Percentiles rank a stretch among this genome's conserved stretches.
These are phyloP conservation scores for Neofusicoccum sp. DNA, from an alignment of 2,329 filamentous ascomycete genomes.

Conservation along the genomic window DNA sequence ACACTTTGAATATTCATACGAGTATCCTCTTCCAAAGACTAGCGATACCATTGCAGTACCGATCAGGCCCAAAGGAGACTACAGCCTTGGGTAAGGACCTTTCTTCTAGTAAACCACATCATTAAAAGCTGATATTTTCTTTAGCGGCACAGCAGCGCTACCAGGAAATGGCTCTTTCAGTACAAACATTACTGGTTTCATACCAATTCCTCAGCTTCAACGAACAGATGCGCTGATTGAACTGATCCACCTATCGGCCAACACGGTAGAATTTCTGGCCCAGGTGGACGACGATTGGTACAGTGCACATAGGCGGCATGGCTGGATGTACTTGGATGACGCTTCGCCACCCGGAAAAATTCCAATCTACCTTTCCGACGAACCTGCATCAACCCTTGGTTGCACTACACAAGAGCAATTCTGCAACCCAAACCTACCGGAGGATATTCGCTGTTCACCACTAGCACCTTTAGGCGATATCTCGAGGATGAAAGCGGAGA, in stretches of 20 bases:
- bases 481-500: not conserved
- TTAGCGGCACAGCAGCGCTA: not conserved
- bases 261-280: constrained; percentile 1
- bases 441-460: not conserved
- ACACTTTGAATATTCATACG: not conserved
- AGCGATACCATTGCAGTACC: not conserved
- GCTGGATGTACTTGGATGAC: not conserved
- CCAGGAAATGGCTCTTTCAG: not conserved
- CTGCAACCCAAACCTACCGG: not conserved
- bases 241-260: constrained; percentile 17
- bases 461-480: not conserved
- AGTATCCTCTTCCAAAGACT: not conserved
- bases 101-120: not conserved
- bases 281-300: constrained; percentile 19
- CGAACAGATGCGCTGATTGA: constrained; percentile 12
- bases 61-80: not conserved
- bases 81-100: not conserved
- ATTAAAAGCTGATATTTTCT: not conserved
- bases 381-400: not conserved
- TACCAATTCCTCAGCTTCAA: not conserved
- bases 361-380: not conserved
- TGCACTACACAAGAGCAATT: not conserved
- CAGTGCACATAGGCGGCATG: constrained; percentile 6
- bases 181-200: not conserved
- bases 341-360: not conserved